Evolutionary conservation across 2,329 filamentous ascomycete species (phyloP).

Genomic region (Chaetomiaceae sp.): DNA sequence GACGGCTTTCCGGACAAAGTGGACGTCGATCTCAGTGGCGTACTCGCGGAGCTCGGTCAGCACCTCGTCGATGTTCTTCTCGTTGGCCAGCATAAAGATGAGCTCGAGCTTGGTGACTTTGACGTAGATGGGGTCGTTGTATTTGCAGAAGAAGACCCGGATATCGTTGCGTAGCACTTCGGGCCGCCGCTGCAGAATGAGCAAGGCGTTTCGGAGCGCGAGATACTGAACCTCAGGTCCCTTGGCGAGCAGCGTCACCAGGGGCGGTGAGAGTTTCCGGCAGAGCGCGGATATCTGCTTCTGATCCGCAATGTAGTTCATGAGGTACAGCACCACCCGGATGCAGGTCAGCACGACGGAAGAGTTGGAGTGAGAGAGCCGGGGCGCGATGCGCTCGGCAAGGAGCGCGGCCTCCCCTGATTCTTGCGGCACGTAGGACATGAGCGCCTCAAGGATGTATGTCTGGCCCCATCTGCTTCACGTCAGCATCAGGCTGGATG

Average conservation of each 20-base stretch:
- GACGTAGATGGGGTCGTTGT: slow-evolving; percentile 98
- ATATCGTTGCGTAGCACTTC: slow-evolving; percentile 96
- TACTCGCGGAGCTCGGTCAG: slow-evolving; percentile 93
- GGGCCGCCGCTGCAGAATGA: slow-evolving; percentile 88
- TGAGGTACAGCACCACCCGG: slow-evolving; percentile 90
- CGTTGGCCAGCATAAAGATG: slow-evolving; percentile 97
- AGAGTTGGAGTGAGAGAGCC: slow-evolving; percentile 93
- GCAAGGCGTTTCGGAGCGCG: slow-evolving; percentile 83
- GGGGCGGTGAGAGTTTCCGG: slow-evolving; percentile 86
- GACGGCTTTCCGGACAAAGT: slow-evolving; percentile 97
- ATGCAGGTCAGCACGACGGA: slow-evolving; percentile 95
- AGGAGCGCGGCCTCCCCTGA: slow-evolving; percentile 80
- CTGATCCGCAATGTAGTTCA: slow-evolving; percentile 96
- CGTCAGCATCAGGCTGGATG: slow-evolving; percentile 18
- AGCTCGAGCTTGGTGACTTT: slow-evolving; percentile 98
- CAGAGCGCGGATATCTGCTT: slow-evolving; percentile 83
- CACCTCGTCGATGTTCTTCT: slow-evolving; percentile 93
- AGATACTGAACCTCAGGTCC: slow-evolving; percentile 98
- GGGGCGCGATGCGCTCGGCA: slow-evolving; percentile 90
- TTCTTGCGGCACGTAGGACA: slow-evolving; percentile 96
- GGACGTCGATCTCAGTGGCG: slow-evolving; percentile 96
- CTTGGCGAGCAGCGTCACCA: slow-evolving; percentile 92
- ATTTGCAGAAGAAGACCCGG: slow-evolving; percentile 99
- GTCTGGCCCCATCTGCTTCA: slow-evolving; percentile 85
- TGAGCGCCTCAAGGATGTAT: slow-evolving; percentile 94